Evolutionary conservation across 2,329 filamentous ascomycete genomes (phyloP).

Genomic region (Diaporthe amygdali): DNA sequence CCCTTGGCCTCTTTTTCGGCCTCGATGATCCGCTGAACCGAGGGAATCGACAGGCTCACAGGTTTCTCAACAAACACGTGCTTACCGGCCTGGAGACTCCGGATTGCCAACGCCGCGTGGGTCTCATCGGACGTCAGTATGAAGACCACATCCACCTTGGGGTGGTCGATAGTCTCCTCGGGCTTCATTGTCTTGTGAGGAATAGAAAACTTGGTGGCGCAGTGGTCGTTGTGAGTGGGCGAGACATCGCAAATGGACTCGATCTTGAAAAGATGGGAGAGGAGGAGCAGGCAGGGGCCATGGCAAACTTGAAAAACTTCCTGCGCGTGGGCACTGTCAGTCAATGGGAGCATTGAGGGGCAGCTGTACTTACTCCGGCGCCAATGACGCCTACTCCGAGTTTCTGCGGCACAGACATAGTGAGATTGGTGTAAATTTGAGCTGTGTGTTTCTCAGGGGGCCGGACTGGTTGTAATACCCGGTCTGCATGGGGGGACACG

Average conservation of each 20-base stretch:
- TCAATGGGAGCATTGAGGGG: not conserved
- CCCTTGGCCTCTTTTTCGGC: not conserved
- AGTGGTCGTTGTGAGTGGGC: not conserved
- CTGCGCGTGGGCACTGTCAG: not conserved
- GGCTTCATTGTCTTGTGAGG: not conserved
- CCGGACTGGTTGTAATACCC: not conserved
- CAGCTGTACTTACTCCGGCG: not conserved
- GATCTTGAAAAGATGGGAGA: not conserved
- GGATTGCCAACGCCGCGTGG: not conserved
- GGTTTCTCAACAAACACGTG: conserved; percentile 1
- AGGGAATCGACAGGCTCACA: not conserved
- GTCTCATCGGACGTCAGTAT: not conserved
- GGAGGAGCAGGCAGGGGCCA: not conserved
- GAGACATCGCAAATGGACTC: not conserved
- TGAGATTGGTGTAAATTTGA: not conserved
- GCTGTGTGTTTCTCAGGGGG: not conserved
- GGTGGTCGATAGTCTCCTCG: conserved; percentile 2
- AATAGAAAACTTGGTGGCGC: not conserved
- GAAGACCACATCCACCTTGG: not conserved
- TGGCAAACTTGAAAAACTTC: not conserved
- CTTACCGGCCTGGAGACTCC: not conserved
- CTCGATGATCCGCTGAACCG: not conserved
- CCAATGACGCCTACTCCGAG: not conserved
- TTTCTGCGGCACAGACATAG: not conserved
- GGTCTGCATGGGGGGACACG: not conserved